These are phyloP conservation scores for Podila clonocystis DNA, from an alignment of 192 early-diverging fungal genomes.

Conservation along the genomic window DNA sequence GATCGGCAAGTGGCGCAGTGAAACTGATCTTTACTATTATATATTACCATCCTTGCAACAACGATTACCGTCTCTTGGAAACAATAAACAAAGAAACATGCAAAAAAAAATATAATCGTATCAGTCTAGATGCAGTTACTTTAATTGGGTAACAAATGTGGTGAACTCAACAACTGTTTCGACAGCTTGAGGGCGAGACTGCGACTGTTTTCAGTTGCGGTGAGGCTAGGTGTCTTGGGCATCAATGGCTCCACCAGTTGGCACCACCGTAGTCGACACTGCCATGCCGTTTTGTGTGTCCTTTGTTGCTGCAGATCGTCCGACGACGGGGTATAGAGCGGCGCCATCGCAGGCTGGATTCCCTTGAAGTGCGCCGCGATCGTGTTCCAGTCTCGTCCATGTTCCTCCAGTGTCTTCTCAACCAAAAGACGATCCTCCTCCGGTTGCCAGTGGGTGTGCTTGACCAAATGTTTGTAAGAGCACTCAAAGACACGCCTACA, in stretches of 20 bases:
- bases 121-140: no score
- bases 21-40: no score
- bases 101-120: no score
- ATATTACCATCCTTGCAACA: no score
- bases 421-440: constrained; percentile 21
- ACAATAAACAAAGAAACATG: no score
- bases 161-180: constrained; percentile 9
- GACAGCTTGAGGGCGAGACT: constrained; percentile 11
- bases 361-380: constrained; percentile 36
- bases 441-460: constrained; percentile 20
- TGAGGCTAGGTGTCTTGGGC: constrained; percentile 11
- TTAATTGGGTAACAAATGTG: no score
- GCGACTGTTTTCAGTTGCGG: background rate
- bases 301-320: background rate
- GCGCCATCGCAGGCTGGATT: constrained; percentile 21
- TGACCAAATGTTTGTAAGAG: constrained; percentile 21
- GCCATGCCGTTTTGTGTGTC: constrained; percentile 34
- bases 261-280: constrained; percentile 38
- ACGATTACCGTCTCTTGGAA: no score
- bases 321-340: constrained; percentile 5
- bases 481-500: constrained; percentile 40
- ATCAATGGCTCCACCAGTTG: constrained; percentile 39
- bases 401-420: constrained; percentile 7
- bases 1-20: no score
- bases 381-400: constrained; percentile 24